Conservation (phyloP, 257 asterid genomes). For the Przewalskia tangutica region DNA sequence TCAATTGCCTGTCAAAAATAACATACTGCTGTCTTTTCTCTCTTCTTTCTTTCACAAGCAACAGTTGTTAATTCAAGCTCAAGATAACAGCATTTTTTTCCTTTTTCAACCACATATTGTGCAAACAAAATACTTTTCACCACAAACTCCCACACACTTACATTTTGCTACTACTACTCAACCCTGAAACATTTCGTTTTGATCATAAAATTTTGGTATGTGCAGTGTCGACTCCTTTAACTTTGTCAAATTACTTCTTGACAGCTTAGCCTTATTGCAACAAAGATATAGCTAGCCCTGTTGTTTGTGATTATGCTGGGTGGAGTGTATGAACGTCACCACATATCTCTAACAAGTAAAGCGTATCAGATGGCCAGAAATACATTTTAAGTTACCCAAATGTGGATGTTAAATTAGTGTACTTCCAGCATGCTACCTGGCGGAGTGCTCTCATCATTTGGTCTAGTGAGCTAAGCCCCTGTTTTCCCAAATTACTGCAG, state of each 20-base stretch:
- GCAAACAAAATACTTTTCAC: background rate
- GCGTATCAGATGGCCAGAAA: background rate
- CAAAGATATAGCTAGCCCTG: background rate
- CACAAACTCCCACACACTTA: background rate
- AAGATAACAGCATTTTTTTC: background rate
- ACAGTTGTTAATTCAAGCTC: background rate
- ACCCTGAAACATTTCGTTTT: background rate
- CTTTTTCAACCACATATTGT: background rate
- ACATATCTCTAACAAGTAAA: background rate
- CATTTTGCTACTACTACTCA: background rate
- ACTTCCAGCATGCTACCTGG: background rate
- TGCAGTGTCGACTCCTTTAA: background rate
- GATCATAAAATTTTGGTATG: background rate
- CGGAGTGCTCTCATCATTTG: background rate
- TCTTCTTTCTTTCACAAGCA: background rate
- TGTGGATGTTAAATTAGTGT: background rate
- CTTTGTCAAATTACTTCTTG: background rate
- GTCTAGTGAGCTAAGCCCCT: background rate
- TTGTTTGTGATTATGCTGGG: background rate
- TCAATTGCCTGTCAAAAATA: too few relatives aligned
- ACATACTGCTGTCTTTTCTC: too few relatives aligned
- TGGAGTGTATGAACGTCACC: background rate
- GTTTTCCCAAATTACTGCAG: background rate
- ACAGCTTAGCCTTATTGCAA: background rate
- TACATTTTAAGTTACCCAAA: background rate